Conservation (phyloP, 192 early-diverging fungal genomes). For the Coemansia sp. region DNA sequence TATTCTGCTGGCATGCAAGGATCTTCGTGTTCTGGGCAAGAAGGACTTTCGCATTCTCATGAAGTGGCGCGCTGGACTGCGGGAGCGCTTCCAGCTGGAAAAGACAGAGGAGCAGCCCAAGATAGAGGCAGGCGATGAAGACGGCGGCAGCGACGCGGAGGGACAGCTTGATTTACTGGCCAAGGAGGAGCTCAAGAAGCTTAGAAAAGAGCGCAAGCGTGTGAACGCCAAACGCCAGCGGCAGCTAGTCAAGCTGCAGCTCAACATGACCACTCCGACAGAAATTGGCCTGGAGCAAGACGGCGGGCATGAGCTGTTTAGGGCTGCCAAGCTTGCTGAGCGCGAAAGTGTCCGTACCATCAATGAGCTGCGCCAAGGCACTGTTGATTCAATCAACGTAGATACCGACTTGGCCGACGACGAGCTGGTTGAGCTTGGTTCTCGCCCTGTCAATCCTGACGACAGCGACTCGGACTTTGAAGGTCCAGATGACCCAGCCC, state of each 20-base stretch:
- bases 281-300: constrained; percentile 74
- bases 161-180: constrained; percentile 49
- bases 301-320: constrained; percentile 58
- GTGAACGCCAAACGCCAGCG: constrained; percentile 67
- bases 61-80: constrained; percentile 79
- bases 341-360: constrained; percentile 31
- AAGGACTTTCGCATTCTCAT: constrained; percentile 88
- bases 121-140: constrained; percentile 36
- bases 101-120: constrained; percentile 42
- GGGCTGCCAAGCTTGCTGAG: constrained; percentile 48
- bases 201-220: constrained; percentile 58
- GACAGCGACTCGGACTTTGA: constrained; percentile 22
- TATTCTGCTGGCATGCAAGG: constrained; percentile 72
- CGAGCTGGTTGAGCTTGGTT: constrained; percentile 50
- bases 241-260: constrained; percentile 68
- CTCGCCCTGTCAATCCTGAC: constrained; percentile 31
- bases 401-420: constrained; percentile 47
- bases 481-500: constrained; percentile 16
- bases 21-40: constrained; percentile 89
- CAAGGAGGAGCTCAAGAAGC: constrained; percentile 40
- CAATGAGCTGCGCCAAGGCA: constrained; percentile 21
- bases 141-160: constrained; percentile 45
- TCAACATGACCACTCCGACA: constrained; percentile 72
- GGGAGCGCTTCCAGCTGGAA: constrained; percentile 54
- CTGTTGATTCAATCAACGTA: constrained; percentile 50